phyloP scores from a whole-genome alignment of 179 eudicot genomes.

The Drosera spatulata region DNA sequence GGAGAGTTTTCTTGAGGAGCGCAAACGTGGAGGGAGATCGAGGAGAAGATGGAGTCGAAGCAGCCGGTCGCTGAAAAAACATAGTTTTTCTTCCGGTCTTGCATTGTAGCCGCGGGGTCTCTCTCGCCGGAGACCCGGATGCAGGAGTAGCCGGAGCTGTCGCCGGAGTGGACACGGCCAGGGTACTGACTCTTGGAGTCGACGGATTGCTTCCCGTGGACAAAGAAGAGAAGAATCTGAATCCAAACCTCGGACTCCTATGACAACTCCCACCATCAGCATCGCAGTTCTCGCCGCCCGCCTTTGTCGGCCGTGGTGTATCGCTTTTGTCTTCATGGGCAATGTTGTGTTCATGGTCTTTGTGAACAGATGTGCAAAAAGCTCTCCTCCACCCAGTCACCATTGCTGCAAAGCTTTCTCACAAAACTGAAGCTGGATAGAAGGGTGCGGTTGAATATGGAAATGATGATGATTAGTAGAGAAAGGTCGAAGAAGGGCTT shows the following conservation, averaged over 20 bases:
- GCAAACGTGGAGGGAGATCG: slow-evolving; percentile 65
- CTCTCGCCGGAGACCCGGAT: slow-evolving; percentile 4
- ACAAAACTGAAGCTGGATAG: too few relatives aligned
- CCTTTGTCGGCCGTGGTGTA: neutral
- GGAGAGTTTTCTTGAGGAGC: slow-evolving; percentile 37
- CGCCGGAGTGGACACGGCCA: slow-evolving; percentile 15
- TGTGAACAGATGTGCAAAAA: slow-evolving; percentile 58
- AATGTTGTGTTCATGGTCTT: slow-evolving; percentile 23
- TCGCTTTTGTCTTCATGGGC: neutral
- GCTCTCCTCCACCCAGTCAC: slow-evolving; percentile 79
- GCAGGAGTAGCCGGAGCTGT: slow-evolving; percentile 2
- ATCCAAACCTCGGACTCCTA: slow-evolving; percentile 16
- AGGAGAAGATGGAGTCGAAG: slow-evolving; percentile 48
- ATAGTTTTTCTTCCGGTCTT: slow-evolving; percentile 32
- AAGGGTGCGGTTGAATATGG: too few relatives aligned
- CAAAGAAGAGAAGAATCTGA: slow-evolving; percentile 43
- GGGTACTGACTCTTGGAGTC: slow-evolving; percentile 35
- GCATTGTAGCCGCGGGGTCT: slow-evolving; percentile 39
- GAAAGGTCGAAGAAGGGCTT: too few relatives aligned
- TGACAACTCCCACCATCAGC: neutral
- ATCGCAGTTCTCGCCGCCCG: neutral
- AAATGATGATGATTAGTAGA: too few relatives aligned
- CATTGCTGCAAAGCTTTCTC: slow-evolving; percentile 19
- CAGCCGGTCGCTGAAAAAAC: slow-evolving; percentile 28
- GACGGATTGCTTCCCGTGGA: slow-evolving; percentile 25